Percentiles rank a stretch among this genome's conserved stretches.
Conservation (phyloP, 371 early-diverging fungal species). For the Mucor piriformis region DNA sequence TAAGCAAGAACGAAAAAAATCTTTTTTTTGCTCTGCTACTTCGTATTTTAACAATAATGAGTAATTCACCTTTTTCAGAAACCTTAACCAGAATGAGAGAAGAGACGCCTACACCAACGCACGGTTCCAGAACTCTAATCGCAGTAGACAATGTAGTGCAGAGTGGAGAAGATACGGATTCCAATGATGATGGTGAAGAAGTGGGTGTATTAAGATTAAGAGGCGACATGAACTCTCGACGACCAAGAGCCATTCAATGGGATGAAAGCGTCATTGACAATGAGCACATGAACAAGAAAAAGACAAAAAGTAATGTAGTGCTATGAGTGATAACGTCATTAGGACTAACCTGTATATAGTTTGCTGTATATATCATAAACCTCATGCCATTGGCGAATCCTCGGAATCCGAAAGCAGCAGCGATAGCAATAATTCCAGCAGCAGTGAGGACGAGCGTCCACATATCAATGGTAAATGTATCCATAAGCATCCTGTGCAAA, state of each 20-base stretch:
- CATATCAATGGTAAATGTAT: slow-evolving; percentile 30
- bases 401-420: slow-evolving; percentile 60
- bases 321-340: slow-evolving; percentile 40
- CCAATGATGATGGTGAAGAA: slow-evolving; percentile 27
- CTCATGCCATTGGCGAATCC: slow-evolving; percentile 74
- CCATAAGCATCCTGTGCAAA: slow-evolving; percentile 24
- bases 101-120: slow-evolving; percentile 25
- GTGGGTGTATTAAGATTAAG: slow-evolving; percentile 55
- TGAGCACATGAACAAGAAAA: slow-evolving; percentile 82
- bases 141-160: slow-evolving; percentile 27
- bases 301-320: slow-evolving; percentile 80
- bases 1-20: not conserved
- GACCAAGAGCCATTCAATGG: slow-evolving; percentile 74
- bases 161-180: slow-evolving; percentile 6
- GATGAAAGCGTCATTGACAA: slow-evolving; percentile 85
- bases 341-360: slow-evolving; percentile 49
- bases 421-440: slow-evolving; percentile 33
- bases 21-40: not conserved
- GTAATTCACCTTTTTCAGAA: slow-evolving; percentile 7
- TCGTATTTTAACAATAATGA: not conserved
- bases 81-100: slow-evolving; percentile 29
- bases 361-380: slow-evolving; percentile 87
- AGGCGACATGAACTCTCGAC: slow-evolving; percentile 51
- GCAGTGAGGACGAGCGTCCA: slow-evolving; percentile 36
- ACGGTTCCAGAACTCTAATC: slow-evolving; percentile 47